Conservation (phyloP, 495 filamentous ascomycete genomes). For the Penicillium waksmanii region DNA sequence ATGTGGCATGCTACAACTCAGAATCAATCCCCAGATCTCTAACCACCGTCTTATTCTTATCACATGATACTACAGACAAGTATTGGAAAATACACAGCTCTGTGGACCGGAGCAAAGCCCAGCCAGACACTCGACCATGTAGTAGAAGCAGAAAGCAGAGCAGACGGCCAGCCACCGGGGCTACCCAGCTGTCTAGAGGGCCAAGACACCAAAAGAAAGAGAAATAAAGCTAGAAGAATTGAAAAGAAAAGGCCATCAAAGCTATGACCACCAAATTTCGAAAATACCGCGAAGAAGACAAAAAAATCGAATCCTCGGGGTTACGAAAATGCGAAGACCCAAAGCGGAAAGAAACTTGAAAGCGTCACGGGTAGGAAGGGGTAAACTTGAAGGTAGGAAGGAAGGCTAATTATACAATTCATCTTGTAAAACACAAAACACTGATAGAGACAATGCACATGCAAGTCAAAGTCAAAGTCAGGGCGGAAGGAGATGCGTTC, state of each 20-base stretch:
- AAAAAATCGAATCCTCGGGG: constrained; percentile 4
- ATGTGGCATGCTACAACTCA: no score
- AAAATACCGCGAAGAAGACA: not conserved
- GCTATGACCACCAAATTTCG: not conserved
- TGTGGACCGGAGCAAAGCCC: not conserved
- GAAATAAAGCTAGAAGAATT: not conserved
- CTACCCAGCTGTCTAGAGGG: not conserved
- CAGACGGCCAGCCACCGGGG: not conserved
- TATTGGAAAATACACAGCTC: not conserved
- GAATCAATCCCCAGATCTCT: not conserved
- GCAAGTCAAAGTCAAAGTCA: constrained; percentile 14
- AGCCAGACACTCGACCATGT: no score
- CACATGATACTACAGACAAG: constrained; percentile 1
- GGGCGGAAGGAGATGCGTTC: constrained; percentile 17
- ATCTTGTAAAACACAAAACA: constrained; percentile 14
- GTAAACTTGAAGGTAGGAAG: constrained; percentile 7
- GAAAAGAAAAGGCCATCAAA: not conserved
- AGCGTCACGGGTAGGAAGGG: no score
- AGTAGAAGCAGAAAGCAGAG: not conserved
- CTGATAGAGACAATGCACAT: constrained; percentile 16
- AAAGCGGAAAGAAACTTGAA: not conserved
- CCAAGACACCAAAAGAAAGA: not conserved
- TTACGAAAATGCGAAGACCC: constrained; percentile 22
- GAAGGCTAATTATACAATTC: constrained; percentile 35
- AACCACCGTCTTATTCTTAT: constrained; percentile 2